Evolutionary conservation across 2,329 filamentous ascomycete genomes (phyloP), one percentile per base, ranked within the genome.

Genomic region (Epichloe sylvatica): DNA sequence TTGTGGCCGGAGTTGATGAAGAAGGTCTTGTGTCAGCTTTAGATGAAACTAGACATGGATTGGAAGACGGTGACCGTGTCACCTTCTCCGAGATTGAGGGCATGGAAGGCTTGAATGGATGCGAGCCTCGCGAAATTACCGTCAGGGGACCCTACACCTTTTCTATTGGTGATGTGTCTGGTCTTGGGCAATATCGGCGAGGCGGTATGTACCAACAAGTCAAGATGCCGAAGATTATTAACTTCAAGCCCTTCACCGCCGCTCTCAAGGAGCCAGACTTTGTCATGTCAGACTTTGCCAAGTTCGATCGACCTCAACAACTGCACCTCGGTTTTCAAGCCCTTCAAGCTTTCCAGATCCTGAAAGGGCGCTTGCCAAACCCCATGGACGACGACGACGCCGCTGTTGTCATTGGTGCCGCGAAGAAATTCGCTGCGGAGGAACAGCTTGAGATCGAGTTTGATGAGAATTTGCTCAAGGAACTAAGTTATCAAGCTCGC

Each of bases 101-200:
- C 21, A 87, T 98, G 86, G 90, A 95, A 53, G 81, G 69, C 5
- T 68, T 98, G 54, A 98, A 98, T 65, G 78, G 78, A 58, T 77
- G 80, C 42, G 86, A 87, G 54, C 91, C 92, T 46, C 81, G 86
- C 57, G 95, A 96, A 71, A 80, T 98, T 53, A 87, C 84, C 4
- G 89, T 96, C 46, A 96, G 94, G 71, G 92, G 86, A 0, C 92
- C 92, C 3, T 98, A 97, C 66, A 95, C 90, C 8, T 98, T 98
- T 69, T 92, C 88, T 13, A 96, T 98, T 58, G 92, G 91, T 40
- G 88, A 96, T 64, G 88, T 97, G 9, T 87, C 86, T 23, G 83
- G 80, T 5, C 75, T 96, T 36, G 92, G 92, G 36, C 76, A 86
- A 60, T 98, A 98, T 71, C 73, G 86, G 71, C 79, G 85, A 47